phyloP scores from a whole-genome alignment of 2,329 filamentous ascomycete genomes.

The Talaromyces pinophilus region DNA sequence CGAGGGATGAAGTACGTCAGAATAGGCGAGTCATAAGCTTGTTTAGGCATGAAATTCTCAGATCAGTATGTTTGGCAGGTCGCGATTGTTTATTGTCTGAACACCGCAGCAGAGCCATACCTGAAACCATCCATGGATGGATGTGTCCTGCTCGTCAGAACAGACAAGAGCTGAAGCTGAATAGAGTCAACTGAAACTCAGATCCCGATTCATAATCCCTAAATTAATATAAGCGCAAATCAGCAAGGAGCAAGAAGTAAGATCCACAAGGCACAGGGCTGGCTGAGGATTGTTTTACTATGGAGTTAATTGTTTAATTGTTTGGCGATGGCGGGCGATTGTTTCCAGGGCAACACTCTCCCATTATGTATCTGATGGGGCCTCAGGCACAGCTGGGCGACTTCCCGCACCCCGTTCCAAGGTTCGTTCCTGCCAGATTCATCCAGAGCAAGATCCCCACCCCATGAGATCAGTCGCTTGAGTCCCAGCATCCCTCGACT shows the following conservation, averaged over 20 bases:
- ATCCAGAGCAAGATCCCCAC: not conserved
- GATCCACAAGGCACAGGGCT: slow-evolving; percentile 19
- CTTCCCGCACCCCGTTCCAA: slow-evolving; percentile 8
- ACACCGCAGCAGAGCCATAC: not conserved
- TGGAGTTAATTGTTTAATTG: not conserved
- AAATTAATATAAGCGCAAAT: slow-evolving; percentile 4
- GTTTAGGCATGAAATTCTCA: not conserved
- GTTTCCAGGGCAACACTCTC: slow-evolving; percentile 21
- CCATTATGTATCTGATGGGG: not conserved
- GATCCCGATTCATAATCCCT: not conserved
- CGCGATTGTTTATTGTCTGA: not conserved
- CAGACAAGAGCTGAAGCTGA: not conserved
- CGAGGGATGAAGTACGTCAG: not conserved
- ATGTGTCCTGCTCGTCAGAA: not conserved
- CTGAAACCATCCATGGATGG: no score
- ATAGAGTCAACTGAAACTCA: not conserved
- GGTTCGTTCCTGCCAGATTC: slow-evolving; percentile 10
- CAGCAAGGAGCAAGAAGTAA: slow-evolving; percentile 17
- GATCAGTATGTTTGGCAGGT: not conserved
- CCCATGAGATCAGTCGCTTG: slow-evolving; percentile 12
- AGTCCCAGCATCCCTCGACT: not conserved
- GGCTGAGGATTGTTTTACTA: slow-evolving; percentile 13
- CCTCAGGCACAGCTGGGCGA: slow-evolving; percentile 3
- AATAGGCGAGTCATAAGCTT: not conserved
- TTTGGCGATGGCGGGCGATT: slow-evolving; percentile 9